Evolutionary conservation across 495 filamentous ascomycete species (phyloP).

Genomic region (Aspergillus taichungensis): DNA sequence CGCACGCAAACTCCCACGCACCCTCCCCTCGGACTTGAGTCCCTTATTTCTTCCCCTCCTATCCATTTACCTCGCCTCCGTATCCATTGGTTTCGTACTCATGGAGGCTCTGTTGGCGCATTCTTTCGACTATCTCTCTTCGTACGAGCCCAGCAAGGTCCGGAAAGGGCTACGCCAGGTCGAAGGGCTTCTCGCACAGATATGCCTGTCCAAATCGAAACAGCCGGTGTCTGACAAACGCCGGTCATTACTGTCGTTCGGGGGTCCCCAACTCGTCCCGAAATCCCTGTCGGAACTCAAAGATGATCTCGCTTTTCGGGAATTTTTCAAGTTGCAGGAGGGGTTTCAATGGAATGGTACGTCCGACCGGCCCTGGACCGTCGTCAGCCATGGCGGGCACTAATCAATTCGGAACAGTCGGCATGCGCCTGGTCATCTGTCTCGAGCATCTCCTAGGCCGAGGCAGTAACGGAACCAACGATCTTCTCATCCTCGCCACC

Average conservation of each 20-base stretch:
- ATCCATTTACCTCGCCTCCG: constrained; percentile 2
- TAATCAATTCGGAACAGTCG: constrained; percentile 43
- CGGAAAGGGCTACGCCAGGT: constrained; percentile 91
- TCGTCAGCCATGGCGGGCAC: background rate
- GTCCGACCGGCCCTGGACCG: constrained; percentile 6
- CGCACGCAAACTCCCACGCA: background rate
- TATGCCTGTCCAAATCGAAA: constrained; percentile 66
- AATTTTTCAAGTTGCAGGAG: constrained; percentile 95
- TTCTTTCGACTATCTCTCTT: constrained; percentile 94
- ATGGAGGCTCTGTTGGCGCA: constrained; percentile 93
- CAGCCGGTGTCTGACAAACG: constrained; percentile 35
- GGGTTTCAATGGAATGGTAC: constrained; percentile 94
- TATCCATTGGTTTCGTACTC: constrained; percentile 7
- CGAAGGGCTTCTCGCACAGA: constrained; percentile 90
- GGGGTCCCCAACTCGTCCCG: constrained; percentile 34
- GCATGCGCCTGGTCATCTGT: constrained; percentile 74
- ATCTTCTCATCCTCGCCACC: constrained; percentile 79
- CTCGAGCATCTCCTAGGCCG: constrained; percentile 81
- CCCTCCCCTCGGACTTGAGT: constrained; percentile 11
- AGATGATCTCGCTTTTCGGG: constrained; percentile 84
- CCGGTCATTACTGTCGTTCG: constrained; percentile 28
- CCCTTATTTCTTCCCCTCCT: constrained; percentile 5
- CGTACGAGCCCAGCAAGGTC: constrained; percentile 80
- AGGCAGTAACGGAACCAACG: constrained; percentile 70
- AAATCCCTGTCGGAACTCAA: constrained; percentile 62